These are phyloP conservation scores for Spencermartinsiella europaea DNA, from an alignment of 805 yeast genomes.

Conservation along the genomic window DNA sequence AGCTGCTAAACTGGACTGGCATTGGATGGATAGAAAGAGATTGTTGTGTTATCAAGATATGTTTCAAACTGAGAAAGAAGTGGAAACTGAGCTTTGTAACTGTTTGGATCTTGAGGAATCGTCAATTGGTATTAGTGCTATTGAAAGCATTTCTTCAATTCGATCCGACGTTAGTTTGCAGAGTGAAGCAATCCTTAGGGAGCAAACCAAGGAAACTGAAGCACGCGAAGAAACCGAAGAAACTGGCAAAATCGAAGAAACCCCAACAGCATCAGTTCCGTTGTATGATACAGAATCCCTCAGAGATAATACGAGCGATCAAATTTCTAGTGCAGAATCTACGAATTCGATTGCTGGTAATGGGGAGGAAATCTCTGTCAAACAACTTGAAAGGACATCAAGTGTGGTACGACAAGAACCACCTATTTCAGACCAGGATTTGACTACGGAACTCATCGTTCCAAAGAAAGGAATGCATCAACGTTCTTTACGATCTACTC, in stretches of 20 bases:
- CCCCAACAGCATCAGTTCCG: not conserved
- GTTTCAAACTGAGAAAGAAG: constrained; percentile 29
- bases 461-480: not conserved
- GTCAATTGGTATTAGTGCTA: not conserved
- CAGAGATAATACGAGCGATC: not conserved
- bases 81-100: constrained; percentile 15
- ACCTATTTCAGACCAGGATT: too few relatives aligned
- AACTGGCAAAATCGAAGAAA: not conserved
- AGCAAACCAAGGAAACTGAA: too few relatives aligned
- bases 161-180: not conserved
- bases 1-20: constrained; percentile 51
- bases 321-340: not conserved
- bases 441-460: not conserved
- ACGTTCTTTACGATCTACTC: not conserved
- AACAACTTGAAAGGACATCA: not conserved
- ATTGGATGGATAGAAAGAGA: constrained; percentile 49
- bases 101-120: not conserved
- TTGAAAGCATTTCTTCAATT: not conserved
- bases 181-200: too few relatives aligned
- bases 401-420: too few relatives aligned
- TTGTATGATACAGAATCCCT: not conserved
- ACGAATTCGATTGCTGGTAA: not conserved
- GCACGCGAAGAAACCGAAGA: not conserved
- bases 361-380: not conserved
- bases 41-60: constrained; percentile 38